Percentiles rank a stretch among this genome's conserved stretches.
These are phyloP conservation scores for Pluteus cervinus DNA, from an alignment of 768 basidiomycete species.

Conservation along the genomic window DNA sequence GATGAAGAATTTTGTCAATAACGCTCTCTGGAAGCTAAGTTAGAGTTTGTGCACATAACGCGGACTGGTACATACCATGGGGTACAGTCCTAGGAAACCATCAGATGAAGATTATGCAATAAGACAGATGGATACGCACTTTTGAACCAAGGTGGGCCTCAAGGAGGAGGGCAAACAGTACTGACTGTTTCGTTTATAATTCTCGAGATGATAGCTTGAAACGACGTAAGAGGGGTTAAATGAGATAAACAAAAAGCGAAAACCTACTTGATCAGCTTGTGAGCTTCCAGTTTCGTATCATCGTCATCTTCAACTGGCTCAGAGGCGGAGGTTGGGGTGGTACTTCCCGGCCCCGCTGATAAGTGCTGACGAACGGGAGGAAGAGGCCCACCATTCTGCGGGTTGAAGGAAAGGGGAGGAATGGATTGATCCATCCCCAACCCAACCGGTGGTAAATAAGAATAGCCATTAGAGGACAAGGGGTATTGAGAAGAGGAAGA, in stretches of 20 bases:
- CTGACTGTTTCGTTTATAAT: conserved; percentile 76
- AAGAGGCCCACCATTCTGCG: conserved; percentile 20
- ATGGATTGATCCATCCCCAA: conserved; percentile 52
- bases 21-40: conserved; percentile 56
- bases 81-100: conserved; percentile 58
- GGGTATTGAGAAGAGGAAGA: conserved; percentile 35
- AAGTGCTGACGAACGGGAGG: conserved; percentile 28
- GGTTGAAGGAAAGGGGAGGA: conserved; percentile 42
- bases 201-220: conserved; percentile 82
- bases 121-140: conserved; percentile 29
- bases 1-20: conserved; percentile 88
- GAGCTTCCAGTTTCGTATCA: conserved; percentile 71
- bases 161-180: conserved; percentile 88
- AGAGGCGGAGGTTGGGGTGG: conserved; percentile 18
- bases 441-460: conserved; percentile 53
- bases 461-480: conserved; percentile 28
- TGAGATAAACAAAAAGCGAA: conserved; percentile 1
- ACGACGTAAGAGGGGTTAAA: conserved; percentile 1
- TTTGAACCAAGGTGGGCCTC: conserved; percentile 84
- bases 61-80: conserved; percentile 51
- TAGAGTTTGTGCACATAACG: conserved; percentile 6
- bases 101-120: conserved; percentile 8
- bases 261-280: conserved; percentile 73
- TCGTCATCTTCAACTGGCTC: conserved; percentile 60
- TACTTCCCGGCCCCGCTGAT: no score